Evolutionary conservation across 164 flowering plant genomes (phyloP).

Genomic region (Chimonanthus praecox): DNA sequence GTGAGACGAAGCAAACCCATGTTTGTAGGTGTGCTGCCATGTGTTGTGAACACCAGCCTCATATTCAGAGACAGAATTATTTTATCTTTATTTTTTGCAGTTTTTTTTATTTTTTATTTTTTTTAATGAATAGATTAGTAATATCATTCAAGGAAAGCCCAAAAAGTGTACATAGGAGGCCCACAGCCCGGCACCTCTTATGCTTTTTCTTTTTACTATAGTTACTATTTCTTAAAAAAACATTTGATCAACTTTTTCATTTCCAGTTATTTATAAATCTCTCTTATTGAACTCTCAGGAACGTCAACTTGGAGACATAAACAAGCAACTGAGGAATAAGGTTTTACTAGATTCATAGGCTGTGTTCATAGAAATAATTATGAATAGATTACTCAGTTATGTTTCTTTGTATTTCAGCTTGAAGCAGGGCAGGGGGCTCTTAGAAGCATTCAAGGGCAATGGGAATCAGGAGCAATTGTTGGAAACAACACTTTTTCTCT

Average conservation of each 20-base stretch:
- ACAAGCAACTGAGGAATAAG: conserved; percentile 75
- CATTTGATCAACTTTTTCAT: neutral
- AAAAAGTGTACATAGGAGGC: too few relatives aligned
- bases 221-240: neutral
- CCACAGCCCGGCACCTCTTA: too few relatives aligned
- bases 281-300: conserved; percentile 41
- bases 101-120: too few relatives aligned
- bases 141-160: too few relatives aligned
- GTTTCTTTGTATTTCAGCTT: conserved; percentile 30
- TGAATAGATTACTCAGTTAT: neutral
- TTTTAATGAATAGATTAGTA: too few relatives aligned
- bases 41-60: too few relatives aligned
- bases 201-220: too few relatives aligned
- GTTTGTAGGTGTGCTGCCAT: too few relatives aligned
- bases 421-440: conserved; percentile 44
- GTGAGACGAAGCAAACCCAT: too few relatives aligned
- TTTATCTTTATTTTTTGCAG: too few relatives aligned
- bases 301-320: conserved; percentile 81
- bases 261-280: neutral
- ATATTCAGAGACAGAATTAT: too few relatives aligned
- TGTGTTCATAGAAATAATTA: neutral
- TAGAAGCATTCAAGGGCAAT: conserved; percentile 40
- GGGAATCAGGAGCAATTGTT: conserved; percentile 44
- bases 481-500: conserved; percentile 37
- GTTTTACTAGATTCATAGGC: conserved; percentile 22